Evolutionary conservation across 495 filamentous ascomycete species (phyloP), one percentile per base, ranked within the genome.

Genomic region (Geopyxis carbonaria): DNA sequence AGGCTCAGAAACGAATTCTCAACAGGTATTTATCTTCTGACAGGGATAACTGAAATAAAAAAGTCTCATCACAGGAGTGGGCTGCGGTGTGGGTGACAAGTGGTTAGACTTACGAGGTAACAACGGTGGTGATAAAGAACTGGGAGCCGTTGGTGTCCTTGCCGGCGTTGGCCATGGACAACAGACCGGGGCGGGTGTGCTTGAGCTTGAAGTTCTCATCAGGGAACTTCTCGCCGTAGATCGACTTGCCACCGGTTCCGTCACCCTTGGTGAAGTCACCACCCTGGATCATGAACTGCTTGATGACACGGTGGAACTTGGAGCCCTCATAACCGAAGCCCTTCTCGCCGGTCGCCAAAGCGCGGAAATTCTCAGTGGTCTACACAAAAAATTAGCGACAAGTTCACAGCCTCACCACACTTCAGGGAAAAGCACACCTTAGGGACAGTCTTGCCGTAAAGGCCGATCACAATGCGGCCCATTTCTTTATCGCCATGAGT

Each of bases 151-250:
- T 99, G 67, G 89, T 99, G 59, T 95, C 82, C 63, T 81, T 78
- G 61, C 91, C 89, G 43, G 86, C 77, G 62, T 99, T 99, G 59
- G 89, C 89, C 86, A 93, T 94, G 64, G 77, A 80, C 63, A 75
- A 58, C 23, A 65, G 55, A 56, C 72, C 66, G 55, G 64, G 64
- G 60, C 68, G 71, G 57, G 64, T 59, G 65, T 73, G 70, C 40
- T 91, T 92, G 43, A 97, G 71, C 78, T 95, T 97, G 75, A 97
- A 97, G 78, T 95, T 97, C 79, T 97, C 89, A 62, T 97, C 89
- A 37, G 70, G 55, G 64, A 95, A 97, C 66, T 87, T 93, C 46
- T 76, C 70, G 50, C 89, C 89, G 60, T 95, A 97, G 65, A 97
- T 75, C 32, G 44, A 40, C 18, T 53, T 52, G 20, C 27, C 43